Evolutionary conservation across 2,329 filamentous ascomycete species (phyloP), one percentile per base, ranked within the genome.

Genomic region (Hymenoscyphus scutula): DNA sequence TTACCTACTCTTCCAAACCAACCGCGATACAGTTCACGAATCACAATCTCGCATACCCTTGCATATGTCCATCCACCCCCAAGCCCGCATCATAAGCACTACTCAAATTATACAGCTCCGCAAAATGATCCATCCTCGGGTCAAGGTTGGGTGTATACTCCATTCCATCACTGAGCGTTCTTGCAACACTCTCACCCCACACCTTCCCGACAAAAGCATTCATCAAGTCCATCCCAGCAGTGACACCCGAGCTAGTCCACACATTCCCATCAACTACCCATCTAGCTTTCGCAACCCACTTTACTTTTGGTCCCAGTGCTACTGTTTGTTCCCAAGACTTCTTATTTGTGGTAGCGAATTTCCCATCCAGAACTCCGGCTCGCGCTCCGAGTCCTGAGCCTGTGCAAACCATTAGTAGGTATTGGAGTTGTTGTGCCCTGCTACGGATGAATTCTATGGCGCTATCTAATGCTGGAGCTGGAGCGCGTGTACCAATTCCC

Each of bases 321-420:
- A 76, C 81, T 8, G 84, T 80, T 65, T 74, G 25, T 2, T 2
- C 61, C 59, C 59, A 90, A 0, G 80, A 78, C 6, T 74, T 74
- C 74, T 90, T 91, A 71, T 90, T 91, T 17, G 84, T 88, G 3
- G 89, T 91, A 3, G 86, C 89, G 17, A 79, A 76, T 64, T 76
- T 78, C 0, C 84, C 83, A 64, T 89, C 80, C 32, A 91, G 72
- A 1, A 89, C 73, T 0, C 88, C 87, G 0, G 86, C 77, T 53
- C 77, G 75, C 0, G 87, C 87, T 0, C 84, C 78, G 4, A 89
- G 73, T 2, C 81, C 81, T 4, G 84, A 79, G 0, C 88, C 88
- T 1, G 86, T 91, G 73, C 89, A 91, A 1, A 91, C 80, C 0
- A 86, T 88, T 53, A 91, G 77, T 13, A 89, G 69, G 66, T 84